Evolutionary conservation across 2,329 filamentous ascomycete genomes (phyloP), one percentile per base, ranked within the genome.

Genomic region (Domatiomyces catenatus): DNA sequence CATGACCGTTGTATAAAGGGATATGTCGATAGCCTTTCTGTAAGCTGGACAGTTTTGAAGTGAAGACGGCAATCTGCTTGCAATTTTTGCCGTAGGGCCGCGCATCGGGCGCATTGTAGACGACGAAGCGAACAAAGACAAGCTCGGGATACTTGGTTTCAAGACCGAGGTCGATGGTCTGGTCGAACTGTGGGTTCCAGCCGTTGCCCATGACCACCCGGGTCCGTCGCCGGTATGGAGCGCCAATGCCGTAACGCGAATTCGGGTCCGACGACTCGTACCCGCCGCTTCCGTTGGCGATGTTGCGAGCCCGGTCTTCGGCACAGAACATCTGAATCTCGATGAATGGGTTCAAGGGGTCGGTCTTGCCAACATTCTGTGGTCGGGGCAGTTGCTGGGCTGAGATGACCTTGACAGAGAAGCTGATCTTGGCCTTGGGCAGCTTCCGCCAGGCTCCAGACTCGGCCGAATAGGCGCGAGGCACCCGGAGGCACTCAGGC

Each of bases 241-340:
- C 76, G 20, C 80, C 81, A 49, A 84, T 79, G 4, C 81, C 80
- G 48, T 79, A 81, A 60, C 77, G 74, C 32, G 80, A 79, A 59
- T 78, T 79, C 49, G 77, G 77, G 24, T 74, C 72, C 50, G 80
- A 82, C 45, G 78, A 75, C 66, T 83, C 76, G 58, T 77, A 75
- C 18, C 80, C 81, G 47, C 81, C 81, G 60, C 81, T 75, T 32
- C 79, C 80, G 48, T 75, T 77, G 18, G 80, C 79, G 50, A 81
- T 75, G 49, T 81, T 83, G 47, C 86, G 86, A 48, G 83, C 79
- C 69, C 92, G 90, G 69, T 95, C 90, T 66, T 95, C 92, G 42
- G 90, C 86, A 61, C 89, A 84, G 64, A 93, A 92, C 63, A 96
- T 83, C 66, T 98, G 90, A 26, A 96, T 84, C 67, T 96, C 89